Evolutionary conservation across 2,329 filamentous ascomycete species (phyloP).

Genomic region (Lachnellula suecica): DNA sequence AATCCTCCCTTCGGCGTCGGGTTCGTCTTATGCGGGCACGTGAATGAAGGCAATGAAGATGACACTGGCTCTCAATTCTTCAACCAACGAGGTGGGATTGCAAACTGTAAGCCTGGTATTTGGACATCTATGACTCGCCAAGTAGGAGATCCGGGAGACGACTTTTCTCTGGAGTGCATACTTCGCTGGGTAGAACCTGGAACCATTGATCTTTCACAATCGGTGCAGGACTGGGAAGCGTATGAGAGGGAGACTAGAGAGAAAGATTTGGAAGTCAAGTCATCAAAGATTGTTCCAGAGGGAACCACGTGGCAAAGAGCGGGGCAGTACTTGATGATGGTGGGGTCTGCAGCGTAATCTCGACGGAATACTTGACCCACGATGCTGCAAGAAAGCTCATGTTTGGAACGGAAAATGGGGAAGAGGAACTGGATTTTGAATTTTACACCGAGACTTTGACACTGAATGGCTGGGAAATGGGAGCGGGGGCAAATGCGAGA

Average conservation of each 20-base stretch:
- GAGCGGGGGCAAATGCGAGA: background rate
- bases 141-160: background rate
- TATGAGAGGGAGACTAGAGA: background rate
- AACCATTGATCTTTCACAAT: background rate
- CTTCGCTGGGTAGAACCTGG: background rate
- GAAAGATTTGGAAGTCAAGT: background rate
- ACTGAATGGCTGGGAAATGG: background rate
- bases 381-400: background rate
- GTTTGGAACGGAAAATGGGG: background rate
- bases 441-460: background rate
- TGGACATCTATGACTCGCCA: background rate
- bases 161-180: background rate
- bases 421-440: background rate
- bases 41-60: background rate
- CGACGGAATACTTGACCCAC: background rate
- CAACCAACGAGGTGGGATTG: background rate
- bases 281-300: background rate
- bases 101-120: conserved; percentile 2
- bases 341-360: background rate
- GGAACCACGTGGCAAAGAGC: background rate
- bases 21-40: background rate
- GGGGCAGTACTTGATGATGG: conserved; percentile 3
- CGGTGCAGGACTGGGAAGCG: background rate
- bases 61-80: background rate
- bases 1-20: background rate